A percentile compares a stretch with the other conserved stretches of the same genome.
Evolutionary conservation across 257 asterid species (phyloP).

Genomic region (Lantana camara): DNA sequence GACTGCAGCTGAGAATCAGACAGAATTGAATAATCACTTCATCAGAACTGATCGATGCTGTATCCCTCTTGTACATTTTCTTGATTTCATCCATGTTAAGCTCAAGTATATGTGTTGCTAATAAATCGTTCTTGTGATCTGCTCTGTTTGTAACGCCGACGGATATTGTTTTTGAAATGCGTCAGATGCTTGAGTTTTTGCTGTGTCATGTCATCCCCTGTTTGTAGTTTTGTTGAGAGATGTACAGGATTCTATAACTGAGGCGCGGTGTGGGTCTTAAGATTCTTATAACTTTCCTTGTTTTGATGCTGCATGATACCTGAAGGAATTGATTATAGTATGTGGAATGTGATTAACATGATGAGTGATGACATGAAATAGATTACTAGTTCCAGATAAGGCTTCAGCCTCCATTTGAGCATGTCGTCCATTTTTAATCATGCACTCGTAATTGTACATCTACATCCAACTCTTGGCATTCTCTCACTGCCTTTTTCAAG

Average conservation of each 20-base stretch:
- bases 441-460: too few species aligned
- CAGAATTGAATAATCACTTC: not conserved
- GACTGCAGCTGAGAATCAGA: not conserved
- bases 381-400: not conserved
- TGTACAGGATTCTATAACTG: too few species aligned
- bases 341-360: not conserved
- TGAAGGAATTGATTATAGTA: not conserved
- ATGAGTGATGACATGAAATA: not conserved
- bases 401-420: not conserved
- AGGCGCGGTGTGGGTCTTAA: too few species aligned
- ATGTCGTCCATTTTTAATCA: not conserved
- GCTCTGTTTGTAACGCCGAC: not conserved
- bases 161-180: not conserved
- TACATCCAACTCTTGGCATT: too few species aligned
- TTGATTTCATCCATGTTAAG: not conserved
- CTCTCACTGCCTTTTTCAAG: too few species aligned
- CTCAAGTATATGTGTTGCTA: not conserved
- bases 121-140: not conserved
- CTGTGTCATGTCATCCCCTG: not conserved
- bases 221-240: too few species aligned
- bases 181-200: not conserved
- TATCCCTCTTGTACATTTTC: conserved; percentile 1
- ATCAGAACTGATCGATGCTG: not conserved
- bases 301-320: too few species aligned
- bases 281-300: too few species aligned